Conservation (phyloP, 2,329 filamentous ascomycete genomes). For the Botrytis aclada region DNA sequence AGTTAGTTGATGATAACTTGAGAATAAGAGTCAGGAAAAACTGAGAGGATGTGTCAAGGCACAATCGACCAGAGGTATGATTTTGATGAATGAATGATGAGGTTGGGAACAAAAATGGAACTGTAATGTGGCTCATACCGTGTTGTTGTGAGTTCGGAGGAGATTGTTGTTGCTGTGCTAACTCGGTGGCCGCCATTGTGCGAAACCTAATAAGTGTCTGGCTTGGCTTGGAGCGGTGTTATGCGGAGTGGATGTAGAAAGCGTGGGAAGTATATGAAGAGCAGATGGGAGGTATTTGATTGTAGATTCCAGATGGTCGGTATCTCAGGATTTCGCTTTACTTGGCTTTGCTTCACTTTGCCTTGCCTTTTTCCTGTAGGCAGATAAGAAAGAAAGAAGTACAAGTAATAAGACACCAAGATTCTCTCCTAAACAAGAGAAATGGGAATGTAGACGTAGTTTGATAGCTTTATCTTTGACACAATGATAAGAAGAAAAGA, state of each 20-base stretch:
- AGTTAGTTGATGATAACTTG: constrained; percentile 25
- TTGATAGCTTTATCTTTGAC: background rate
- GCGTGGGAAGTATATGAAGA: background rate
- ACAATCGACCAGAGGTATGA: constrained; percentile 9
- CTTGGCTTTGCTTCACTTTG: background rate
- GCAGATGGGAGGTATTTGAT: background rate
- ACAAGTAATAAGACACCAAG: background rate
- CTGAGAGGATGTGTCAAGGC: background rate
- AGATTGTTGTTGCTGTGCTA: constrained; percentile 40
- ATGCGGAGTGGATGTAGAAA: constrained; percentile 2
- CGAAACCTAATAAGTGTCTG: background rate
- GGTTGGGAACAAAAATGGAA: constrained; percentile 12
- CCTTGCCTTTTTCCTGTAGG: background rate
- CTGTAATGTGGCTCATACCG: constrained; percentile 39
- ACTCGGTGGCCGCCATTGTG: constrained; percentile 42
- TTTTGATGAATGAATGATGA: constrained; percentile 13
- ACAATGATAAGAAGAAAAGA: background rate
- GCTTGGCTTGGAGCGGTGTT: background rate
- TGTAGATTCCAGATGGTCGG: background rate
- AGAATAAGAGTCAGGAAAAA: background rate
- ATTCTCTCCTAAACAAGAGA: no score
- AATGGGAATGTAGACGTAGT: no score
- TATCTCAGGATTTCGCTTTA: background rate
- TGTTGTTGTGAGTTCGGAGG: constrained; percentile 25
- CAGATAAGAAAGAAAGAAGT: background rate